Percentiles rank a stretch among this genome's conserved stretches.
These are phyloP conservation scores for Centaurea solstitialis DNA, from an alignment of 129 eudicot species.

Conservation along the genomic window DNA sequence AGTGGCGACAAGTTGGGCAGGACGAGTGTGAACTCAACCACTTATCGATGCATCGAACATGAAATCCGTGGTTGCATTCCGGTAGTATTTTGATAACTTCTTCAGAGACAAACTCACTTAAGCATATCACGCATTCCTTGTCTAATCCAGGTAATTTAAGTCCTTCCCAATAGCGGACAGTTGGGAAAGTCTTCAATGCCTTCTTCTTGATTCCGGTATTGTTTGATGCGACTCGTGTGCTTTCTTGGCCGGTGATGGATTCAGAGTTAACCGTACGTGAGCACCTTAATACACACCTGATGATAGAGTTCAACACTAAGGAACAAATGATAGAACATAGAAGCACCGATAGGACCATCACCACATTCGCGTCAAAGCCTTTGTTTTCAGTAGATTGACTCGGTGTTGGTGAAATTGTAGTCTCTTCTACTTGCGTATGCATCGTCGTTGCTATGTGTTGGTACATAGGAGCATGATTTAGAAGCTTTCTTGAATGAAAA, in stretches of 20 bases:
- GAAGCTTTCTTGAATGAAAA: conserved; percentile 48
- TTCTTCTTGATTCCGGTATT: conserved; percentile 65
- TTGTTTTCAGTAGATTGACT: conserved; percentile 31
- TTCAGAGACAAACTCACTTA: conserved; percentile 54
- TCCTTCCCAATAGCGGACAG: conserved; percentile 43
- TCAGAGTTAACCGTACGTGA: conserved; percentile 34
- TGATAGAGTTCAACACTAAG: conserved; percentile 62
- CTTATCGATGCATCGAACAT: conserved; percentile 67
- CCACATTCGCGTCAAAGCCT: conserved; percentile 72
- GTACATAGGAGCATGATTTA: conserved; percentile 24
- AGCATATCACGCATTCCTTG: conserved; percentile 73
- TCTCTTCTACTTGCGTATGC: conserved; percentile 1
- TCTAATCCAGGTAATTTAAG: conserved; percentile 59
- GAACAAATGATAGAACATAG: conserved; percentile 78
- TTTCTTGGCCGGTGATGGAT: neutral
- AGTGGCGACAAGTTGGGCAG: conserved; percentile 87
- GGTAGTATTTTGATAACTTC: conserved; percentile 62
- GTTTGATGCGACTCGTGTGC: conserved; percentile 28
- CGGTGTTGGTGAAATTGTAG: conserved; percentile 20
- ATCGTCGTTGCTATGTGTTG: neutral
- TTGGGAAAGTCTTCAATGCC: conserved; percentile 67
- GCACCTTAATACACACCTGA: conserved; percentile 70
- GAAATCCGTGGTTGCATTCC: conserved; percentile 85
- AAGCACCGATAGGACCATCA: conserved; percentile 79
- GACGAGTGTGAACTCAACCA: conserved; percentile 78